A percentile compares a stretch with the other conserved stretches of the same genome.
phyloP scores from a whole-genome alignment of 805 yeast genomes.

The Wickerhamiella qilinensis region DNA sequence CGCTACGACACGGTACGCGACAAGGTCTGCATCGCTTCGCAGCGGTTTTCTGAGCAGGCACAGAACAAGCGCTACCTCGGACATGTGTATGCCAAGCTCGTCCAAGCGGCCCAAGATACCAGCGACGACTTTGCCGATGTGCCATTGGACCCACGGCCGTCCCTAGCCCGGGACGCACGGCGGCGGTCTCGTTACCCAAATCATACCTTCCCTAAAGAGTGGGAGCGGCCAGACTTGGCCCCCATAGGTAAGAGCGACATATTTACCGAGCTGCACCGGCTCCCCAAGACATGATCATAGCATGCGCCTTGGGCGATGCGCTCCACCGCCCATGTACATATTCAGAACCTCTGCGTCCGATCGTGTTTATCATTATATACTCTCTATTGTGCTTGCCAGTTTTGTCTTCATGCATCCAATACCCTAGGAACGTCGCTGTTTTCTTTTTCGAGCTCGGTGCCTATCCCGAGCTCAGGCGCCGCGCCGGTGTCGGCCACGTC shows the following conservation, averaged over 20 bases:
- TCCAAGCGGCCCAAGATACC: constrained; percentile 48
- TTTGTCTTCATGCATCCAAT: too few relatives aligned
- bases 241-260: too few relatives aligned
- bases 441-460: too few relatives aligned
- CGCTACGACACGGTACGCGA: constrained; percentile 53
- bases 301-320: too few relatives aligned
- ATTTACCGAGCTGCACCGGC: too few relatives aligned
- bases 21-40: constrained; percentile 46
- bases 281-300: too few relatives aligned
- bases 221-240: constrained; percentile 57
- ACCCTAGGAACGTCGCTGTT: too few relatives aligned
- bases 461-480: background rate
- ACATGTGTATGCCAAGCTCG: constrained; percentile 42
- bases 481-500: background rate
- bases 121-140: constrained; percentile 53
- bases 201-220: constrained; percentile 53
- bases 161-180: constrained; percentile 29
- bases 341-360: too few relatives aligned
- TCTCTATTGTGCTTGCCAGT: too few relatives aligned
- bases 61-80: constrained; percentile 71
- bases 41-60: constrained; percentile 55
- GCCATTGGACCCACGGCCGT: constrained; percentile 69
- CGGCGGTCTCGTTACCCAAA: constrained; percentile 26
- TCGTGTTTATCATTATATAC: too few relatives aligned
- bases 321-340: too few relatives aligned